A percentile compares a stretch with the other conserved stretches of the same genome.
Conservation (phyloP, 2,329 filamentous ascomycete genomes). For the Shiraia sp. region DNA sequence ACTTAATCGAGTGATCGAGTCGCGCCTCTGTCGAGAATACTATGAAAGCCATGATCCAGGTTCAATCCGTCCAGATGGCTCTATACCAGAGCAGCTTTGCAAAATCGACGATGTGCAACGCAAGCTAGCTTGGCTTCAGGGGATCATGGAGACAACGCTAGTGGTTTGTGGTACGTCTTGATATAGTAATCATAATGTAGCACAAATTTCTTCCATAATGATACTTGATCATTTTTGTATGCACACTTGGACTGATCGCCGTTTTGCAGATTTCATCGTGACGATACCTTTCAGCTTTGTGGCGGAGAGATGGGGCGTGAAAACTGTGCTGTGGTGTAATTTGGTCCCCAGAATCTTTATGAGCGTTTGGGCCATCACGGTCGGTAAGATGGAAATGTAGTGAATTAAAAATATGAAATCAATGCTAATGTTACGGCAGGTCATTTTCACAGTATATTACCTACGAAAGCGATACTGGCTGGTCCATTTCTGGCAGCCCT, state of each 20-base stretch:
- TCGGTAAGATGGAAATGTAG: conserved; percentile 31
- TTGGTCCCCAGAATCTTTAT: conserved; percentile 34
- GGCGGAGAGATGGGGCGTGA: conserved; percentile 34
- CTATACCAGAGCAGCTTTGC: conserved; percentile 57
- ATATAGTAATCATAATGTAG: neutral
- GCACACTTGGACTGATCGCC: conserved; percentile 10
- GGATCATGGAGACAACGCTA: conserved; percentile 46
- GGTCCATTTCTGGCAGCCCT: conserved; percentile 37
- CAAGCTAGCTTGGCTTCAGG: conserved; percentile 57
- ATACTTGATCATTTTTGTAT: too few relatives aligned
- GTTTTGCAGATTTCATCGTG: conserved; percentile 34
- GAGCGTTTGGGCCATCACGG: conserved; percentile 35
- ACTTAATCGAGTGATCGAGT: conserved; percentile 43
- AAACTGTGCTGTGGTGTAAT: conserved; percentile 37
- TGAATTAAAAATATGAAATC: neutral
- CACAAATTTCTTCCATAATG: too few relatives aligned
- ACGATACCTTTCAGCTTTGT: conserved; percentile 43
- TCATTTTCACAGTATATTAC: conserved; percentile 26
- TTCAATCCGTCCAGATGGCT: conserved; percentile 40
- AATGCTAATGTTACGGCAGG: conserved; percentile 18
- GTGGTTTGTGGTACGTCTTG: conserved; percentile 37
- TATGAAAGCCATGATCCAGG: conserved; percentile 51
- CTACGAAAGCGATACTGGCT: conserved; percentile 35
- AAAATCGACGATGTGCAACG: conserved; percentile 59
- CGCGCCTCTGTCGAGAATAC: conserved; percentile 53